These are phyloP conservation scores for Micractinium conductrix DNA, from an alignment of 139 green algal genomes.

Conservation along the genomic window DNA sequence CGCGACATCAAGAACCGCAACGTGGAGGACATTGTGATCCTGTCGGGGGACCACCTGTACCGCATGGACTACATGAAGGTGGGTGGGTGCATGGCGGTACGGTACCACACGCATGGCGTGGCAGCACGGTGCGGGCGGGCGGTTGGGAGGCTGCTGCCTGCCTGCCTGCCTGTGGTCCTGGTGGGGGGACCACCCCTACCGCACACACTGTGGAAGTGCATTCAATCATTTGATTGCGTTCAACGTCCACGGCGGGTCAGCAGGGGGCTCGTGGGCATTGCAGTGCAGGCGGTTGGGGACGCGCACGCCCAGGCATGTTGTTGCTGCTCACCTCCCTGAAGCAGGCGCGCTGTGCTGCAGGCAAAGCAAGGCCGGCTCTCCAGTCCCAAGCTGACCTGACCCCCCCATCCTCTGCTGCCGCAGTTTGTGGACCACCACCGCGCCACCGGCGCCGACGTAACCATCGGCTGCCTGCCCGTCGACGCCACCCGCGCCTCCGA, in stretches of 20 bases:
- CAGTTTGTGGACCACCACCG: slow-evolving; percentile 96
- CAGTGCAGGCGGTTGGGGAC: too few relatives aligned
- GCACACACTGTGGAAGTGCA: too few relatives aligned
- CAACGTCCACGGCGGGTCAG: too few relatives aligned
- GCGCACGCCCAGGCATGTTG: too few relatives aligned
- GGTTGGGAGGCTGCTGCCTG: background rate
- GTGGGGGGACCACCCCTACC: too few relatives aligned
- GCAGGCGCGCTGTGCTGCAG: background rate
- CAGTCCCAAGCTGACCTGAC: background rate
- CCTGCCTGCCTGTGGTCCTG: background rate
- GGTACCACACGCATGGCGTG: background rate
- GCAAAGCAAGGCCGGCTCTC: background rate
- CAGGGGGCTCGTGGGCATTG: too few relatives aligned
- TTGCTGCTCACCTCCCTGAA: too few relatives aligned
- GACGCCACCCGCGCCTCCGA: slow-evolving; percentile 84
- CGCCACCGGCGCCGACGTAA: slow-evolving; percentile 93
- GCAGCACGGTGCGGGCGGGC: background rate
- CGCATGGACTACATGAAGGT: slow-evolving; percentile 99
- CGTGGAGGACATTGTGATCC: slow-evolving; percentile 98
- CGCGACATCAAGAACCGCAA: slow-evolving; percentile 90
- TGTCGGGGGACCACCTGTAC: slow-evolving; percentile 97
- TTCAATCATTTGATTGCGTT: too few relatives aligned
- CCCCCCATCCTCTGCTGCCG: slow-evolving; percentile 3
- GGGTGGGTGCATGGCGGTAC: too few relatives aligned
- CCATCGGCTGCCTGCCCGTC: slow-evolving; percentile 92